A percentile compares a stretch with the other conserved stretches of the same genome.
phyloP scores from a whole-genome alignment of 148 eudicot species.

The Bassia scoparia region DNA sequence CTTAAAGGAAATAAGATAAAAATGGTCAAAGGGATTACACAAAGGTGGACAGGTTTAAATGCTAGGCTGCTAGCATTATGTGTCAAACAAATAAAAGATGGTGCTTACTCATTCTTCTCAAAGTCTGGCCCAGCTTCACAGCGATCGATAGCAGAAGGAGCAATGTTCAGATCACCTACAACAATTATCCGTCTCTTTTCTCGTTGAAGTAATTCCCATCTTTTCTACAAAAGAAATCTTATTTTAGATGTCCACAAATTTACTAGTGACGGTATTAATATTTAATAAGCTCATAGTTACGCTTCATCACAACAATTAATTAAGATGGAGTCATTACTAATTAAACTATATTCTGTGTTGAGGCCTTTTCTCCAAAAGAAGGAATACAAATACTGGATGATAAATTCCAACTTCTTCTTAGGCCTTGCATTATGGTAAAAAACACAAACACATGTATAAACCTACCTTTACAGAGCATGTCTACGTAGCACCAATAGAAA shows the following conservation, averaged over 20 bases:
- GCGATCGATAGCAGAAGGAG: conserved; percentile 84
- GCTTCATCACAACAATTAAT: neutral
- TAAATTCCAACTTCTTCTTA: no score
- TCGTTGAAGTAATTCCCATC: conserved; percentile 73
- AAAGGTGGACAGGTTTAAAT: neutral
- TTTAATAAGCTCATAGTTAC: neutral
- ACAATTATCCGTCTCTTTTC: conserved; percentile 68
- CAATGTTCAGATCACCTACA: conserved; percentile 93
- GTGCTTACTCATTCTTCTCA: conserved; percentile 78
- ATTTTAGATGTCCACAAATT: conserved; percentile 24
- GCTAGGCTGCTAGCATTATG: conserved; percentile 9
- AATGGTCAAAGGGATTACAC: neutral
- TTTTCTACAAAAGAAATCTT: conserved; percentile 58
- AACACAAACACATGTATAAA: no score
- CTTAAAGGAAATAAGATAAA: neutral
- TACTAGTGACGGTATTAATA: neutral
- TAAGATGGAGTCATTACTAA: no score
- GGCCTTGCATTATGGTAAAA: no score
- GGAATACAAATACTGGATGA: no score
- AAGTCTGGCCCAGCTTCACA: conserved; percentile 91
- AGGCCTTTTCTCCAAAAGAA: no score
- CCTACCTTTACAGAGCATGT: no score
- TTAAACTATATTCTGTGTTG: no score
- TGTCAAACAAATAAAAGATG: conserved; percentile 12
- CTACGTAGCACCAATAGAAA: no score